phyloP scores from a whole-genome alignment of 306 rosid genomes.

The Cercis canadensis region DNA sequence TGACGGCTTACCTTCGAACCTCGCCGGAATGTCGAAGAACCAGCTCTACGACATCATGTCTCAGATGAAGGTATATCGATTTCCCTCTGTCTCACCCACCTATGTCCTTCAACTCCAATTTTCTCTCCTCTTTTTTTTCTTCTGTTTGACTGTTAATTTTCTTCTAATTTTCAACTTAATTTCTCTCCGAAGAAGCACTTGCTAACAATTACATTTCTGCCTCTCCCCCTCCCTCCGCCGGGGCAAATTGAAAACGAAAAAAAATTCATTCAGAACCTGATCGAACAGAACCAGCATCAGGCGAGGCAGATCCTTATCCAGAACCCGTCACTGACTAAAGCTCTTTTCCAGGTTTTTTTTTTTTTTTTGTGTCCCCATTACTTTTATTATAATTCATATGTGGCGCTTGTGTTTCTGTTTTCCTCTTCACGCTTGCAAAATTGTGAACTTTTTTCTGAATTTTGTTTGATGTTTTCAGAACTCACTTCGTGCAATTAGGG shows the following conservation, averaged over 20 bases:
- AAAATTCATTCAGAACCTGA: constrained; percentile 55
- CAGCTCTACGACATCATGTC: constrained; percentile 95
- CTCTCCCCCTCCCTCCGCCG: not conserved
- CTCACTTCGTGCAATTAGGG: constrained; percentile 23
- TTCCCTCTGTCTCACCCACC: not conserved
- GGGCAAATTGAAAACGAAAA: not conserved
- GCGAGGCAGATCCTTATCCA: constrained; percentile 93
- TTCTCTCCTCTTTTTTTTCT: not conserved
- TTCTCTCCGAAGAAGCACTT: not conserved
- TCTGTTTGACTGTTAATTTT: not conserved
- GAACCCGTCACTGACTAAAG: constrained; percentile 89
- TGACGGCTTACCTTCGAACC: constrained; percentile 66
- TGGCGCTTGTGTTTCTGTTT: not conserved
- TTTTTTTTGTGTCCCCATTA: not conserved
- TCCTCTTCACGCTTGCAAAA: not conserved
- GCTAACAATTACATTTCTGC: constrained; percentile 21
- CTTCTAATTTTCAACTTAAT: not conserved
- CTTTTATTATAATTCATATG: not conserved
- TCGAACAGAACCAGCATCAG: constrained; percentile 93
- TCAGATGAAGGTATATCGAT: constrained; percentile 77
- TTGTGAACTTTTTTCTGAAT: not conserved
- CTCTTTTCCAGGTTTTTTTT: constrained; percentile 82
- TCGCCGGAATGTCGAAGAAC: constrained; percentile 94
- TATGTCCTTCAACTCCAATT: not conserved
- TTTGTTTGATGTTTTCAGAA: not conserved